These are phyloP conservation scores for Coemansia sp. DNA, from an alignment of 192 early-diverging fungal genomes.

Conservation along the genomic window DNA sequence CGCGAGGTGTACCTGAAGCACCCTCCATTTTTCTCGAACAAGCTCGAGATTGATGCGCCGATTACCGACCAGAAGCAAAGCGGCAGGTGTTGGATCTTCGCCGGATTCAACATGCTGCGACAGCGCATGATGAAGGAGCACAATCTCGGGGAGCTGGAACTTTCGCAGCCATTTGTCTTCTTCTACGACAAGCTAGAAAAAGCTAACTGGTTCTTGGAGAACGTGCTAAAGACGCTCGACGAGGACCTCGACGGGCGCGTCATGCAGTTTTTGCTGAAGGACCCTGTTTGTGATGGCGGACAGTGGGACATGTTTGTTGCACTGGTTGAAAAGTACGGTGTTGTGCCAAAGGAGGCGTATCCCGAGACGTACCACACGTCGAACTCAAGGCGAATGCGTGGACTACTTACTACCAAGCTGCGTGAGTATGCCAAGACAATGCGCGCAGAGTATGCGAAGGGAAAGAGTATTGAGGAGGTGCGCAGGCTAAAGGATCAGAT, in stretches of 20 bases:
- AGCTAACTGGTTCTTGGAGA: conserved; percentile 81
- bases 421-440: conserved; percentile 70
- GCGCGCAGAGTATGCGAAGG: conserved; percentile 55
- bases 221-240: conserved; percentile 67
- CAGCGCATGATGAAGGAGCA: conserved; percentile 70
- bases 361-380: conserved; percentile 71
- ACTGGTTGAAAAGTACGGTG: conserved; percentile 73
- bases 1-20: conserved; percentile 43
- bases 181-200: conserved; percentile 83
- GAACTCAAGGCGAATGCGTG: conserved; percentile 61
- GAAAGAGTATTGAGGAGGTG: conserved; percentile 47
- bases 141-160: conserved; percentile 77
- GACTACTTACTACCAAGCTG: conserved; percentile 66
- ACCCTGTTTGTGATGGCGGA: conserved; percentile 71
- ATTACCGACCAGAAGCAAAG: conserved; percentile 75
- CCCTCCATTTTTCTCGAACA: conserved; percentile 43
- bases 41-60: conserved; percentile 54
- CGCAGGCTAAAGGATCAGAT: conserved; percentile 61
- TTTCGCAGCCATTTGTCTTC: conserved; percentile 76
- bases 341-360: conserved; percentile 70
- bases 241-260: conserved; percentile 66
- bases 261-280: conserved; percentile 68
- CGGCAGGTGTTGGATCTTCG: conserved; percentile 85
- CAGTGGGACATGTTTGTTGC: conserved; percentile 84
- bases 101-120: conserved; percentile 74